A percentile compares a stretch with the other conserved stretches of the same genome.
Conservation (phyloP, 257 asterid species). For the Solanum chilense region DNA sequence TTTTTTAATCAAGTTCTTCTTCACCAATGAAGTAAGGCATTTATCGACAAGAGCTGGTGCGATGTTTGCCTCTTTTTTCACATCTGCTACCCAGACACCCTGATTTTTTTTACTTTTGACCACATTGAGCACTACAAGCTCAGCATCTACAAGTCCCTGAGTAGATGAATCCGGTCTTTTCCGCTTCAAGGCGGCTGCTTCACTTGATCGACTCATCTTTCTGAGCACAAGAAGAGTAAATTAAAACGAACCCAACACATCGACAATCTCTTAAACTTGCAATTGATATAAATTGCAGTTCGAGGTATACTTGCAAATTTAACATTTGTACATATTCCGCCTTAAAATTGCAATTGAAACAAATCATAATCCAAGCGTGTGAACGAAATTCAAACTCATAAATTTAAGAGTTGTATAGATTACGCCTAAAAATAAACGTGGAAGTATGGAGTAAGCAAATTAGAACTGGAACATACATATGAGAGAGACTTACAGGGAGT, state of each 20-base stretch:
- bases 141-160: slow-evolving; percentile 21
- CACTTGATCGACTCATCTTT: slow-evolving; percentile 17
- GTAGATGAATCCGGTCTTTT: slow-evolving; percentile 25
- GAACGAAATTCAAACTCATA: not conserved
- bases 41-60: slow-evolving; percentile 15
- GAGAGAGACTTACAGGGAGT: not conserved
- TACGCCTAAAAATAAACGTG: not conserved
- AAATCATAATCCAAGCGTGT: not conserved
- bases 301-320: not conserved
- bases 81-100: slow-evolving; percentile 34
- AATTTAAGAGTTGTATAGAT: not conserved
- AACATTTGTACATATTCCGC: not conserved
- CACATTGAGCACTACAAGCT: slow-evolving; percentile 27
- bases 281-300: not conserved
- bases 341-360: not conserved
- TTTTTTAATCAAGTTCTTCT: slow-evolving; percentile 29
- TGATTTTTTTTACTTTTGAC: slow-evolving; percentile 24
- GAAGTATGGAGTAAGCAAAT: not conserved
- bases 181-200: slow-evolving; percentile 22
- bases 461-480: not conserved
- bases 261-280: not conserved
- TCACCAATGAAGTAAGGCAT: slow-evolving; percentile 20
- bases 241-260: not conserved
- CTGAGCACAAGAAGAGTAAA: not conserved
- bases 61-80: slow-evolving; percentile 26